phyloP scores from a whole-genome alignment of 345 rosid species.

The Eucalyptus victrix region DNA sequence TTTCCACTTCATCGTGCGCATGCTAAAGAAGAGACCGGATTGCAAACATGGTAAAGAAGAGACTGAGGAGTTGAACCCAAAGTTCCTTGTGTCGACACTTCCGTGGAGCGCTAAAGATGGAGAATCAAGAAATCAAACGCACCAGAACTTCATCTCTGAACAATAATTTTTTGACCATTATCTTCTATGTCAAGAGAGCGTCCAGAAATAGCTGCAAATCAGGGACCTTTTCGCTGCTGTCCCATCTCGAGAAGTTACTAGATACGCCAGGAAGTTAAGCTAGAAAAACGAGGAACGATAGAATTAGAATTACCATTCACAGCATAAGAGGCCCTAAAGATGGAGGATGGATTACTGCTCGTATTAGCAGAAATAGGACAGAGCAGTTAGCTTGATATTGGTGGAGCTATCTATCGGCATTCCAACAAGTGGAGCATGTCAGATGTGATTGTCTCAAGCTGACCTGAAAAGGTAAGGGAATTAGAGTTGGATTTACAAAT shows the following conservation, averaged over 20 bases:
- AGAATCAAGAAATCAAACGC: not conserved
- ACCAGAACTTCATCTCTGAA: not conserved
- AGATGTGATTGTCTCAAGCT: constrained; percentile 12
- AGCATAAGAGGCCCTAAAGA: not conserved
- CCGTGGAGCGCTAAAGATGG: not conserved
- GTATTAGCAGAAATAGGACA: not conserved
- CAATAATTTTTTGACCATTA: no score
- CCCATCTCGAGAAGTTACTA: constrained; percentile 4
- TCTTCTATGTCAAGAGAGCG: not conserved
- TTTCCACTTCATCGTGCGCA: not conserved
- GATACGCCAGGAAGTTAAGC: not conserved
- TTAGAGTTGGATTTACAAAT: not conserved
- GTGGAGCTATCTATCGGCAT: not conserved
- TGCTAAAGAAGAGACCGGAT: not conserved
- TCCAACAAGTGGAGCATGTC: not conserved
- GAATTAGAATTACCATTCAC: no score
- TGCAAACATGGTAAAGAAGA: not conserved
- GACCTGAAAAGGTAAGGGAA: not conserved
- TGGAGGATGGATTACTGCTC: not conserved
- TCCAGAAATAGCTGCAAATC: not conserved
- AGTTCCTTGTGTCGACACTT: not conserved
- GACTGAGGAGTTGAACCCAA: not conserved
- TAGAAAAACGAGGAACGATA: not conserved
- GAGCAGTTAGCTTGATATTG: not conserved
- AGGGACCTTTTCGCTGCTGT: constrained; percentile 82